Base-by-base conservation (phyloP, 306 rosid genomes). In the Datisca glomerata region DNA sequence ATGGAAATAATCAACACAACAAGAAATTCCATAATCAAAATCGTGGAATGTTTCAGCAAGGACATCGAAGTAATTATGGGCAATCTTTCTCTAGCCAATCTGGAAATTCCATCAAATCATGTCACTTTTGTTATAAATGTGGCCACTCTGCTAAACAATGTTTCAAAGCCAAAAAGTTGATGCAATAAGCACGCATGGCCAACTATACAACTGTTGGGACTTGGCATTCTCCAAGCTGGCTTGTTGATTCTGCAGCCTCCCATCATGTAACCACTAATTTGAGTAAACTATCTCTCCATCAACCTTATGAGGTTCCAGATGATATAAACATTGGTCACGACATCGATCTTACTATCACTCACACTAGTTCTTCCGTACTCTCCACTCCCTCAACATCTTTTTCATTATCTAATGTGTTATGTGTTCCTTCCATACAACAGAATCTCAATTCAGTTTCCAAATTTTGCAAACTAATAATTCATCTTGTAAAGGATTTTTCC, bases 381-480 rank as follows among this genome's bases (percentile, higher is more conserved):
- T 4, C 18, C n/a, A 8, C 41, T 12, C 4, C 24, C 1, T 18
- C 27, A 3, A 5, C 5, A 0, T 24, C 12, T 7, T 49, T 49
- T 21, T 1, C 1, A 4, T 21, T 48, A 12, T 18, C 22, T 0
- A 12, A 48, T 31, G 54, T 49, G 9, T 21, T 33, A 1, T 49
- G 42, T 49, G 31, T 25, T 1, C 42, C 42, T 4, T 18, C 1
- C 3, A 19, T 32, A 1, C 12, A 6, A 19, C 10, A 10, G 33
- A 49, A 49, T 33, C 5, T n/a, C n/a, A 16, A 31, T 6, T 32
- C 31, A 6, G 17, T 49, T 32, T 12, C 19, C 1, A 5, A 18
- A 21, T 49, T 49, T 32, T 49, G 28, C 6, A 10, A 12, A 6
- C 38, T 13, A 49, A 49, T 34, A 49, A 32, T 20, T 12, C 43